Evolutionary conservation across 2,329 filamentous ascomycete genomes (phyloP).

Genomic region (Calonectria hongkongensis): DNA sequence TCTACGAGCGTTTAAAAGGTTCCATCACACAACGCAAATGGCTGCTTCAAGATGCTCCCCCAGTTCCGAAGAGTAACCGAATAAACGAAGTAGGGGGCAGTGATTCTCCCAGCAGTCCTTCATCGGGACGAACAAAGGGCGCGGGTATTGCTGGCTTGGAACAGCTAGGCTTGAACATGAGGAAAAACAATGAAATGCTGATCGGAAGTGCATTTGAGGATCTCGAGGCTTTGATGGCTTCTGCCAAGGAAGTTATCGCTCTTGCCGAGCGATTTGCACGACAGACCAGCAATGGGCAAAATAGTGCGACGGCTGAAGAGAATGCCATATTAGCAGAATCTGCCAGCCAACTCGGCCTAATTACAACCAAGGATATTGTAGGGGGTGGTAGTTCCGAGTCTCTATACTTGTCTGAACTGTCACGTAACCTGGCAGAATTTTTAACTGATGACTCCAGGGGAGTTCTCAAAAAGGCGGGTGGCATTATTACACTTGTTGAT

Average conservation of each 20-base stretch:
- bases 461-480: constrained; percentile 85
- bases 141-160: constrained; percentile 96
- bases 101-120: constrained; percentile 51
- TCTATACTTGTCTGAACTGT: constrained; percentile 91
- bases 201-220: constrained; percentile 98
- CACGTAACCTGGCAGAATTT: constrained; percentile 90
- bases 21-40: constrained; percentile 96
- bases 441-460: constrained; percentile 89
- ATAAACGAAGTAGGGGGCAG: constrained; percentile 60
- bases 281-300: constrained; percentile 76
- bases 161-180: constrained; percentile 86
- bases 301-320: constrained; percentile 80
- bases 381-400: constrained; percentile 84
- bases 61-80: constrained; percentile 80
- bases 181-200: constrained; percentile 93
- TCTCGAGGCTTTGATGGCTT: constrained; percentile 96
- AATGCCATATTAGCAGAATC: constrained; percentile 87
- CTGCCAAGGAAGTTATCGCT: constrained; percentile 95
- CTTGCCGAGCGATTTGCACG: constrained; percentile 91
- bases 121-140: constrained; percentile 70
- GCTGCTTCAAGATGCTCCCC: constrained; percentile 92
- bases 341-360: constrained; percentile 84
- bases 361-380: constrained; percentile 97
- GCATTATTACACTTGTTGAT: constrained; percentile 92
- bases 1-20: constrained; percentile 90